phyloP scores from a whole-genome alignment of 176 grass and related monocot species.

The Aegilops umbellulata region DNA sequence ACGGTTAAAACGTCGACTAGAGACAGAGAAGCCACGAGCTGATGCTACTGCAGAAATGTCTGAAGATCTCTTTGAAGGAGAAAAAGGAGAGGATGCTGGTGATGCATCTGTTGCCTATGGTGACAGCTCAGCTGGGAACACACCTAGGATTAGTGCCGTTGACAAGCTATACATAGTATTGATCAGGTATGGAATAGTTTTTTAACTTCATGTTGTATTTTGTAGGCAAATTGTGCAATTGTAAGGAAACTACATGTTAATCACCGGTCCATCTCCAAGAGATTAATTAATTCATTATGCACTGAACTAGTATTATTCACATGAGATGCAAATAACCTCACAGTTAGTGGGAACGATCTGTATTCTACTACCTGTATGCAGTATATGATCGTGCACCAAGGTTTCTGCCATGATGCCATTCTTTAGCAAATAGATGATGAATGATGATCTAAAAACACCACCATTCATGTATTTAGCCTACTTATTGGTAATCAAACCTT shows the following conservation, averaged over 20 bases:
- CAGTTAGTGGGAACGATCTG: neutral
- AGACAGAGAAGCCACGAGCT: conserved; percentile 45
- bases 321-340: conserved; percentile 4
- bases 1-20: conserved; percentile 55
- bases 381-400: neutral
- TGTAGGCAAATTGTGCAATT: neutral
- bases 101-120: conserved; percentile 69
- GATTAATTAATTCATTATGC: neutral
- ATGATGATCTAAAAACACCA: neutral
- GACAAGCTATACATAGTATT: conserved; percentile 85
- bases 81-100: conserved; percentile 63
- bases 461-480: neutral
- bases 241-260: neutral
- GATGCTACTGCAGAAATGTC: conserved; percentile 82
- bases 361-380: neutral
- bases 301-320: neutral
- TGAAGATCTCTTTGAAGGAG: conserved; percentile 86
- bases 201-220: conserved; percentile 15
- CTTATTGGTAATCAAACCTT: neutral
- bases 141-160: conserved; percentile 58
- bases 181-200: conserved; percentile 51
- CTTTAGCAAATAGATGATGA: neutral
- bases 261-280: neutral
- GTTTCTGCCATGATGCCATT: neutral
- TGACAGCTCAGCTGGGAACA: conserved; percentile 55